These are phyloP conservation scores for Populus hybrid DNA, from an alignment of 441 rosid genomes.

Conservation along the genomic window DNA sequence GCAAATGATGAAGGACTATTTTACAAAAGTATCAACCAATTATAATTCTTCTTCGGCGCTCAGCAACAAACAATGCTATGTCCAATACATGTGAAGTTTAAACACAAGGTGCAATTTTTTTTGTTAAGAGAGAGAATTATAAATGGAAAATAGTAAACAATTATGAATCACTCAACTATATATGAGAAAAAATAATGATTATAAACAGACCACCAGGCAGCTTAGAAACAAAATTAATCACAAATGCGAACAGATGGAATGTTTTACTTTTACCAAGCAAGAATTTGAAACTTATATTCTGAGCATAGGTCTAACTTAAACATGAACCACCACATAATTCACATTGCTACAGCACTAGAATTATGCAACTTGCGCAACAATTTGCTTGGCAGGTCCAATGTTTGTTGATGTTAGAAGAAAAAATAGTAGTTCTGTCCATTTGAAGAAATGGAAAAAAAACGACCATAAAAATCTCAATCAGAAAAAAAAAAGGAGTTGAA, in stretches of 20 bases:
- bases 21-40: not conserved
- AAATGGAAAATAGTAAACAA: not conserved
- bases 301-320: not conserved
- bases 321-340: not conserved
- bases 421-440: not conserved
- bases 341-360: not conserved
- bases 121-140: not conserved
- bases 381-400: not conserved
- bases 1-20: constrained; percentile 4
- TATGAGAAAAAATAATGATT: not conserved
- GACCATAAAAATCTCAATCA: not conserved
- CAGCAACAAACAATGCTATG: not conserved
- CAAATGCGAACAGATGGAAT: not conserved
- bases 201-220: not conserved
- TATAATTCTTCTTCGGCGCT: not conserved
- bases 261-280: not conserved
- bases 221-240: not conserved
- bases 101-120: not conserved
- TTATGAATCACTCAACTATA: not conserved
- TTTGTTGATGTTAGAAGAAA: not conserved
- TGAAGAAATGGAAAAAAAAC: not conserved
- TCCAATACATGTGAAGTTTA: not conserved
- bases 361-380: not conserved
- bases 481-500: not conserved
- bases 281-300: not conserved